phyloP scores from a whole-genome alignment of 805 yeast species.

The Monosporozyma aquatica region DNA sequence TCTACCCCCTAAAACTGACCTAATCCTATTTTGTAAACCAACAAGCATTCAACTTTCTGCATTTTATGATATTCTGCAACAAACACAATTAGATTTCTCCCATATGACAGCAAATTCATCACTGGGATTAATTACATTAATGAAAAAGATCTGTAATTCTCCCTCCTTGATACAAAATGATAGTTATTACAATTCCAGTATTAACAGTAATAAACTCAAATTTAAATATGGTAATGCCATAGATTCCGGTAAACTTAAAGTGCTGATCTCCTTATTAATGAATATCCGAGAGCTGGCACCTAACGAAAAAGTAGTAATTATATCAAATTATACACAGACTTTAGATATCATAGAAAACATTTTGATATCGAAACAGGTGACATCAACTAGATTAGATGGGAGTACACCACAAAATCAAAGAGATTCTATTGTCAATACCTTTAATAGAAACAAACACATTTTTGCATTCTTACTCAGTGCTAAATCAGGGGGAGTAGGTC shows the following conservation, averaged over 20 bases:
- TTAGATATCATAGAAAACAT: conserved; percentile 63
- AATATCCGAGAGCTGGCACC: conserved; percentile 34
- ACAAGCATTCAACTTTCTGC: conserved; percentile 48
- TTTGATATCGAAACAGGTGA: conserved; percentile 39
- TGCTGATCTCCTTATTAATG: conserved; percentile 47
- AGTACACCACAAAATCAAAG: conserved; percentile 62
- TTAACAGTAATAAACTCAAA: conserved; percentile 7
- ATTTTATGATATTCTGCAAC: conserved; percentile 40
- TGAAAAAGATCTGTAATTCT: conserved; percentile 78
- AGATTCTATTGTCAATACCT: conserved; percentile 54
- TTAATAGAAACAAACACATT: conserved; percentile 43
- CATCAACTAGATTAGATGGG: conserved; percentile 71
- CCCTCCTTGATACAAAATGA: conserved; percentile 55
- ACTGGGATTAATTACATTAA: conserved; percentile 58
- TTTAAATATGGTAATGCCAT: conserved; percentile 15
- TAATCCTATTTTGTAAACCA: conserved; percentile 71
- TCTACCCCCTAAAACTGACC: conserved; percentile 68
- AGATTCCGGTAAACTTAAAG: conserved; percentile 54
- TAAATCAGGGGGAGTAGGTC: conserved; percentile 89
- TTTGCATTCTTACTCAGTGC: conserved; percentile 75
- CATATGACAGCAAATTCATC: conserved; percentile 34
- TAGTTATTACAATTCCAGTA: conserved; percentile 17
- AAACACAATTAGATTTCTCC: conserved; percentile 22
- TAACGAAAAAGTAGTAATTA: conserved; percentile 72
- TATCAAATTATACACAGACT: conserved; percentile 83